Evolutionary conservation across 257 asterid genomes (phyloP).

Genomic region (Gynochthodes officinalis): DNA sequence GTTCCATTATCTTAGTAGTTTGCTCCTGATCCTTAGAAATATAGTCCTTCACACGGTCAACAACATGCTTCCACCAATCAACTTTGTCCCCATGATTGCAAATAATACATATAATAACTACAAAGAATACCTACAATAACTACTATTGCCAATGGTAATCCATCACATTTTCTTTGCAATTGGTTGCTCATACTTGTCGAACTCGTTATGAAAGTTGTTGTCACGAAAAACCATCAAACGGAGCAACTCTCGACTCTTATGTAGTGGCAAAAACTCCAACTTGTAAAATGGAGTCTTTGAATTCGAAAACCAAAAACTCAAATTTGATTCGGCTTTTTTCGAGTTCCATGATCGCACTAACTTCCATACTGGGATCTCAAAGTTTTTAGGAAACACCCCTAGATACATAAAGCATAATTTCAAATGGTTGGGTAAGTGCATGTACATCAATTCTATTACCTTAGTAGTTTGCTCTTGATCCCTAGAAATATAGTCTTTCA

Average conservation of each 20-base stretch:
- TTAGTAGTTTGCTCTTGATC: constrained; percentile 5
- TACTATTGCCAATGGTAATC: constrained; percentile 31
- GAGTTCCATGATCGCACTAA: constrained; percentile 26
- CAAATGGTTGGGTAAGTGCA: constrained; percentile 22
- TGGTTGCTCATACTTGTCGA: constrained; percentile 12
- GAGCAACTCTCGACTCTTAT: constrained; percentile 20
- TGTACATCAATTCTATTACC: constrained; percentile 19
- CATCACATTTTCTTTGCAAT: constrained; percentile 21
- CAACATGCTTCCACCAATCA: constrained; percentile 17
- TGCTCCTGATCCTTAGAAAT: background rate
- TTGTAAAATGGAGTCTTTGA: background rate
- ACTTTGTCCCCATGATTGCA: background rate
- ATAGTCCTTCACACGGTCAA: background rate
- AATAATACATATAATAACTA: no score
- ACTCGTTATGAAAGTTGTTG: constrained; percentile 9
- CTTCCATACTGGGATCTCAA: constrained; percentile 23
- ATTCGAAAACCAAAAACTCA: no score
- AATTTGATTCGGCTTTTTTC: no score
- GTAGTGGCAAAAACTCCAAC: constrained; percentile 11
- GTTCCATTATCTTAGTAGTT: constrained; percentile 5
- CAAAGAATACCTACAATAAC: constrained; percentile 19
- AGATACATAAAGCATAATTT: constrained; percentile 25
- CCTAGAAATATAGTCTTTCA: background rate
- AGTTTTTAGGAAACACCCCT: constrained; percentile 25
- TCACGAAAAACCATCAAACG: constrained; percentile 14